Evolutionary conservation across 2,329 filamentous ascomycete genomes (phyloP).

Genomic region (Drechslerella dactyloides): DNA sequence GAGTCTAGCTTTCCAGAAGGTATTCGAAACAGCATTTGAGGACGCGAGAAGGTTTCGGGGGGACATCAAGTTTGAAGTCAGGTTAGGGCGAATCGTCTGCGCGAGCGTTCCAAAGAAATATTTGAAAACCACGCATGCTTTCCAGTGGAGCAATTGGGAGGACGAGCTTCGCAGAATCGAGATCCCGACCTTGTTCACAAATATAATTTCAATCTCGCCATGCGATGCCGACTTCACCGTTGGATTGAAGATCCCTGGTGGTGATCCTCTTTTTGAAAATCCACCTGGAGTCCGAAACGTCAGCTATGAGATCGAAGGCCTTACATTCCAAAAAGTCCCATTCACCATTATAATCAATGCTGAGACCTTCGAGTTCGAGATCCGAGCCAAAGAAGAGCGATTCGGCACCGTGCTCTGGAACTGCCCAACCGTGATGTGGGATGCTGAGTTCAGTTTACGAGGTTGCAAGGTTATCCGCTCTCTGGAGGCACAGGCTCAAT

Average conservation of each 20-base stretch:
- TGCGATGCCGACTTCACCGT: slow-evolving; percentile 49
- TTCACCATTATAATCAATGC: slow-evolving; percentile 49
- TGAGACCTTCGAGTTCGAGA: slow-evolving; percentile 52
- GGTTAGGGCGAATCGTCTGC: slow-evolving; percentile 46
- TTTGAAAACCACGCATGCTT: slow-evolving; percentile 28
- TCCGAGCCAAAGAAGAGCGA: slow-evolving; percentile 47
- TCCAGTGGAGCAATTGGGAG: slow-evolving; percentile 47
- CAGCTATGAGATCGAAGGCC: slow-evolving; percentile 37
- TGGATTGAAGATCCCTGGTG: slow-evolving; percentile 44
- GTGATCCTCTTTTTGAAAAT: slow-evolving; percentile 59
- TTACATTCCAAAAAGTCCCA: slow-evolving; percentile 41
- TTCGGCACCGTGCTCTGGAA: slow-evolving; percentile 53
- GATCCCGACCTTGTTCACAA: slow-evolving; percentile 40
- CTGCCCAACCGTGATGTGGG: slow-evolving; percentile 48
- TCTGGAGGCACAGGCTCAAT: slow-evolving; percentile 21
- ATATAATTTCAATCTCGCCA: slow-evolving; percentile 42
- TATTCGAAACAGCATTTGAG: slow-evolving; percentile 46
- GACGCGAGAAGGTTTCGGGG: slow-evolving; percentile 46
- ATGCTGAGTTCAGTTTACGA: slow-evolving; percentile 41
- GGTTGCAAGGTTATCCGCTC: slow-evolving; percentile 23
- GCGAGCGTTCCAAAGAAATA: slow-evolving; percentile 38
- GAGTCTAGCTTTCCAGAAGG: slow-evolving; percentile 11
- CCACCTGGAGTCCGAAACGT: slow-evolving; percentile 26
- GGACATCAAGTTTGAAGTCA: slow-evolving; percentile 48
- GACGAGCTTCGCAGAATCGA: slow-evolving; percentile 20